phyloP scores from a whole-genome alignment of 768 basidiomycete species.

The Lactarius hengduanensis region DNA sequence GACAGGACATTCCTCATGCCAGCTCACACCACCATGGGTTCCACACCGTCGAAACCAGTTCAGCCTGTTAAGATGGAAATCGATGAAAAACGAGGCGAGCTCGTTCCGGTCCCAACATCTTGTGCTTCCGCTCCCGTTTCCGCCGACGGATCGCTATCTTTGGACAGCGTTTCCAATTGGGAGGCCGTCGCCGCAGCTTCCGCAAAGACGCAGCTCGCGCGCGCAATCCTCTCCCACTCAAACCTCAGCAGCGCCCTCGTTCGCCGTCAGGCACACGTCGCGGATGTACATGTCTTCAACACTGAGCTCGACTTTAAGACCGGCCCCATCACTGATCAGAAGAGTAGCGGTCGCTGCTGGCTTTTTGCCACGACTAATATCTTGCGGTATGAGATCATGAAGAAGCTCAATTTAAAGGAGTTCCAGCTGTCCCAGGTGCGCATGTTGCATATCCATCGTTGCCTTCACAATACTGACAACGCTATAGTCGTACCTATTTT shows the following conservation, averaged over 20 bases:
- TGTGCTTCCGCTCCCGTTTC: conserved; percentile 46
- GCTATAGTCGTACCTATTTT: conserved; percentile 80
- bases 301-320: conserved; percentile 77
- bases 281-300: conserved; percentile 81
- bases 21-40: conserved; percentile 36
- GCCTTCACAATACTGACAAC: neutral
- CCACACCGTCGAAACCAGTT: conserved; percentile 37
- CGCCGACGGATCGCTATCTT: conserved; percentile 57
- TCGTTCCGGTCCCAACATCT: conserved; percentile 23
- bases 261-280: conserved; percentile 59
- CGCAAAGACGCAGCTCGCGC: conserved; percentile 68
- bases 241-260: conserved; percentile 62
- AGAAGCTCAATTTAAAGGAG: conserved; percentile 79
- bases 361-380: conserved; percentile 91
- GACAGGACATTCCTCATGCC: too few species aligned
- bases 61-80: conserved; percentile 19
- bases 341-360: conserved; percentile 91
- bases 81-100: conserved; percentile 30
- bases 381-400: conserved; percentile 79
- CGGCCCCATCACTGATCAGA: conserved; percentile 82
- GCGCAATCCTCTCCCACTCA: conserved; percentile 69
- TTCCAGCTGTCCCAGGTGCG: conserved; percentile 88
- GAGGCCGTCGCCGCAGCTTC: conserved; percentile 53
- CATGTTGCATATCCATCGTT: neutral
- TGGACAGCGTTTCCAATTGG: conserved; percentile 63